Percentiles rank a stretch among this genome's conserved stretches.
Evolutionary conservation across 177 flowering plant genomes (phyloP).

Genomic region (Vitis hybrid): DNA sequence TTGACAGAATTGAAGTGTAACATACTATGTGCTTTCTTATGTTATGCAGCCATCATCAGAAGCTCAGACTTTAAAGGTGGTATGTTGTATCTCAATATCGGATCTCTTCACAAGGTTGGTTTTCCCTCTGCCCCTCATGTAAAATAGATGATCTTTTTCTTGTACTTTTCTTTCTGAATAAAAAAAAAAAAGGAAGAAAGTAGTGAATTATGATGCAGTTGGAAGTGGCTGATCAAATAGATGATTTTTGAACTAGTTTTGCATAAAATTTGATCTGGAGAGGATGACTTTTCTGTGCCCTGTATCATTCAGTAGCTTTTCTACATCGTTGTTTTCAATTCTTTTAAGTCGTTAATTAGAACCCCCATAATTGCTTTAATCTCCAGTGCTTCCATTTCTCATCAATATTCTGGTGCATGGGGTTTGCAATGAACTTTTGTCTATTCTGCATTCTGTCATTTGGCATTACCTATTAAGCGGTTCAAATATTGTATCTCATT

Average conservation of each 20-base stretch:
- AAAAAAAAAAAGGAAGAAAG: too few relatives aligned
- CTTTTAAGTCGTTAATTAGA: neutral
- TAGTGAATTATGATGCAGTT: too few relatives aligned
- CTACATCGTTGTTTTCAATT: neutral
- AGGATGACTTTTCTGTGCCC: too few relatives aligned
- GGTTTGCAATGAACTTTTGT: neutral
- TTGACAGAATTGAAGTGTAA: neutral
- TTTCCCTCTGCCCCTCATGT: neutral
- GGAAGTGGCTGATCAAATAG: too few relatives aligned
- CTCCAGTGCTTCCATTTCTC: neutral
- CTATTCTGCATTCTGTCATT: neutral
- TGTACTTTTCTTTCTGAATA: too few relatives aligned
- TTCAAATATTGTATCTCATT: neutral
- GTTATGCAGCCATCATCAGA: conserved; percentile 47
- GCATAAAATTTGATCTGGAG: too few relatives aligned
- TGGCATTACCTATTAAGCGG: neutral
- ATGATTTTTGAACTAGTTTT: too few relatives aligned
- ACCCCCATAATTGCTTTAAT: neutral
- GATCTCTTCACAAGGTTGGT: conserved; percentile 75
- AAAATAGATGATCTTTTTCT: neutral
- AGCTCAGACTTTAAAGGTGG: conserved; percentile 67
- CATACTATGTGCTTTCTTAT: conserved; percentile 1
- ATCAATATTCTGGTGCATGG: neutral
- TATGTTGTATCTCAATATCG: conserved; percentile 62
- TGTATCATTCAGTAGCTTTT: too few relatives aligned